Evolutionary conservation across 306 rosid species (phyloP), one percentile per base, ranked within the genome.

Genomic region (Glycine tomentella): DNA sequence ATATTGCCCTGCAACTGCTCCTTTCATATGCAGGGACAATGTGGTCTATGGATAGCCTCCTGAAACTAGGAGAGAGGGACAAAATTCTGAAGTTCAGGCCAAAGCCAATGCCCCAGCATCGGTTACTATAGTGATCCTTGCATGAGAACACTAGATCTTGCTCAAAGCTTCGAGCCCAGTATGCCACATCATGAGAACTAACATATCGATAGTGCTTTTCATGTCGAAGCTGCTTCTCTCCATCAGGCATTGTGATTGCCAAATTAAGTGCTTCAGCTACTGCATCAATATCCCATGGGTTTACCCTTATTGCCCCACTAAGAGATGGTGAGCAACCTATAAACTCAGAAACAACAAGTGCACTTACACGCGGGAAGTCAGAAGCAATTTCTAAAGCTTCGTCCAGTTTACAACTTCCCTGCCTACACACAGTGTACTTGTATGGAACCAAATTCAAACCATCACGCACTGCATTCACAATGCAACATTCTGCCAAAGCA

Each of bases 251-350:
- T 6, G 64, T 72, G 65, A 94, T 61, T 12, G 97, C 97, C 71
- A 70, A 75, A 77, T 89, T 77, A 14, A 94, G 82, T 17, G 98
- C 98, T 84, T 92, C 94, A 17, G 97, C 93, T 38, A 90, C 97
- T 0, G 89, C 95, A 64, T 85, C 88, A 49, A 89, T 78, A 77
- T 92, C 90, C 97, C 98, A 92, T 2, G 97, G 97, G 45, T 92
- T 91, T 64, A 88, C 95, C 90, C 95, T 94, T 77, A 94, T 86
- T 46, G 97, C 98, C 57, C 98, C 98, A 78, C 98, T 91, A 65
- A 94, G 87, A 73, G 97, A 94, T 33, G 98, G 97, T 0, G 97
- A 90, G 82, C 98, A 94, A 50, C 98, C 97, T 13, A 92, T 87
- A 79, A 94, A 91, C 89, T 94, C 98, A 2, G 97, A 94, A 73